Conservation (phyloP, 1,284 basidiomycete genomes). For the Trametes sp. region DNA sequence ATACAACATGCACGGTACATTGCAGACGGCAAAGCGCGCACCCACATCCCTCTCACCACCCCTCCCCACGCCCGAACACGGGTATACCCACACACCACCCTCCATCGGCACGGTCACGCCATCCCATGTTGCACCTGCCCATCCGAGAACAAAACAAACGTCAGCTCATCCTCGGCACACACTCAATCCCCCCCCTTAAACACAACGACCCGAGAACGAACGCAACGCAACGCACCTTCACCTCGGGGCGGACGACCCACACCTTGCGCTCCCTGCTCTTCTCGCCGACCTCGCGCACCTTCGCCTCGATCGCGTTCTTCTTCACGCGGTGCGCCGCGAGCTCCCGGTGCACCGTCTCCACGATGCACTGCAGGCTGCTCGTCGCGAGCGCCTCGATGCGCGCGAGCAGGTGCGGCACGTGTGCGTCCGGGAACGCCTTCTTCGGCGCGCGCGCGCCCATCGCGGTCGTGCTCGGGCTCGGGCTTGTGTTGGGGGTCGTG, state of each 20-base stretch:
- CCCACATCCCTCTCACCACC: no score
- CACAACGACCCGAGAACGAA: no score
- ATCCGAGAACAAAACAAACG: background rate
- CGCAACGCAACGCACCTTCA: conserved; percentile 46
- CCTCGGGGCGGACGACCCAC: conserved; percentile 68
- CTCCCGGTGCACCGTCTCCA: conserved; percentile 76
- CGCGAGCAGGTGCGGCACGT: conserved; percentile 63
- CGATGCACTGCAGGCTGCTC: conserved; percentile 66
- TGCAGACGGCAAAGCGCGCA: background rate
- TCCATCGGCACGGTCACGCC: conserved; percentile 2
- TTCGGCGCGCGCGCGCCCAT: conserved; percentile 54
- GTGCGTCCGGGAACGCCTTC: conserved; percentile 69
- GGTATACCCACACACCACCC: background rate
- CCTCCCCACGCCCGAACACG: background rate
- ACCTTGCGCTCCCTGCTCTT: conserved; percentile 73
- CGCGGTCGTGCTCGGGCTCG: conserved; percentile 5
- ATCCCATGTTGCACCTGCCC: conserved; percentile 23
- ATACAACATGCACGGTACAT: conserved; percentile 23
- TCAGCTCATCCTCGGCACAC: no score
- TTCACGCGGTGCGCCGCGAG: conserved; percentile 71
- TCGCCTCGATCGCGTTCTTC: conserved; percentile 83
- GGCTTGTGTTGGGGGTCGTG: conserved; percentile 14
- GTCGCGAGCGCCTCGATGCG: conserved; percentile 65
- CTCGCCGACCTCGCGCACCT: conserved; percentile 76
- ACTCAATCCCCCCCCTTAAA: background rate